Percentiles rank a stretch among this genome's conserved stretches.
phyloP scores from a whole-genome alignment of 805 yeast genomes.

The Candida endomychidarum region DNA sequence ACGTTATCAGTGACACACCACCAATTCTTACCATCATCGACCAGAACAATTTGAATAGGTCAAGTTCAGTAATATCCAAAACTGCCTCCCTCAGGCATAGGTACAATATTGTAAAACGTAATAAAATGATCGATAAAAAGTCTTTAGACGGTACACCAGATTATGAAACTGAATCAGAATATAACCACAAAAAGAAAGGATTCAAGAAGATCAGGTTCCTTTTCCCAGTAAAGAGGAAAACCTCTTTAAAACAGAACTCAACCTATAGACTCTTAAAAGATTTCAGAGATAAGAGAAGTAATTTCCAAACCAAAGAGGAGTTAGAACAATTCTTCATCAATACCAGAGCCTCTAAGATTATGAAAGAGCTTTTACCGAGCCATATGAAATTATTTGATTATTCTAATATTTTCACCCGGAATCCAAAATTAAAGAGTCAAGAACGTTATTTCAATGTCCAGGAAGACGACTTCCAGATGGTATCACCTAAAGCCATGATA shows the following conservation, averaged over 20 bases:
- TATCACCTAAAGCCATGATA: conserved; percentile 12
- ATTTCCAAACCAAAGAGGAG: conserved; percentile 22
- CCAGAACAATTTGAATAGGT: conserved; percentile 19
- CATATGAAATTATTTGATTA: conserved; percentile 27
- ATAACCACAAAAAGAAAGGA: not conserved
- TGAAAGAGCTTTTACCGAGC: conserved; percentile 30
- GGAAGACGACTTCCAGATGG: conserved; percentile 9
- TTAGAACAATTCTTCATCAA: conserved; percentile 21
- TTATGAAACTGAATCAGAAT: conserved; percentile 3
- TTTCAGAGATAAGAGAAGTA: conserved; percentile 15
- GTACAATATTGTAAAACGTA: conserved; percentile 28
- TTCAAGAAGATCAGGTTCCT: conserved; percentile 17
- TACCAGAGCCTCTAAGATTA: conserved; percentile 21
- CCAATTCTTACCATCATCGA: conserved; percentile 30
- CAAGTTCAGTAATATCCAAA: conserved; percentile 31
- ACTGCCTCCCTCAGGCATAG: conserved; percentile 33
- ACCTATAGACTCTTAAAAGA: conserved; percentile 14
- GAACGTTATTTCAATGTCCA: conserved; percentile 12
- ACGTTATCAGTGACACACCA: conserved; percentile 8
- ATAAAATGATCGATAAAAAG: conserved; percentile 24
- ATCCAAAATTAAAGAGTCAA: conserved; percentile 16
- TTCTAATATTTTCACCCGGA: conserved; percentile 13
- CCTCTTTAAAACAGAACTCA: conserved; percentile 26
- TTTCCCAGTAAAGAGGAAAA: conserved; percentile 37
- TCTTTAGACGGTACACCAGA: conserved; percentile 1